These are phyloP conservation scores for Apiotrichum veenhuisii DNA, from an alignment of 1,284 basidiomycete genomes.

Conservation along the genomic window DNA sequence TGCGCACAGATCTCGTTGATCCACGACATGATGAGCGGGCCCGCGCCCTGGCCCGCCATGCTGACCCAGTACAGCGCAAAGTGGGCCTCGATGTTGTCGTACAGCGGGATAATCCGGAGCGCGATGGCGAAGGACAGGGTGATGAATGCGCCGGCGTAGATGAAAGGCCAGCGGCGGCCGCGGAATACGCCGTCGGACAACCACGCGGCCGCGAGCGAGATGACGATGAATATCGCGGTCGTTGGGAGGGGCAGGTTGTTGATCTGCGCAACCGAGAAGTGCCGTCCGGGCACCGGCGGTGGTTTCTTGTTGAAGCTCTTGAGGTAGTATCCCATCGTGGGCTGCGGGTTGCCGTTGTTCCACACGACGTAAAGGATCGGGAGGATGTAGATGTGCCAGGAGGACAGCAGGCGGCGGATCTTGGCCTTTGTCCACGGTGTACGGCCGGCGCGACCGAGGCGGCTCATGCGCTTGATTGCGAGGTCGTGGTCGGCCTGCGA, in stretches of 20 bases:
- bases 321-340: conserved; percentile 31
- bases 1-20: conserved; percentile 35
- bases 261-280: conserved; percentile 33
- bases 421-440: conserved; percentile 25
- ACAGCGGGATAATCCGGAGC: conserved; percentile 29
- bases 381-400: conserved; percentile 41
- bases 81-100: conserved; percentile 27
- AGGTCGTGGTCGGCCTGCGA: conserved; percentile 26
- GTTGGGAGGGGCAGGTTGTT: conserved; percentile 31
- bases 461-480: conserved; percentile 24
- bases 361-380: conserved; percentile 33
- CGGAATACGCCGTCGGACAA: conserved; percentile 32
- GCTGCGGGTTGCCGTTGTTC: conserved; percentile 31
- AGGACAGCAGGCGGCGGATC: conserved; percentile 20
- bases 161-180: conserved; percentile 36
- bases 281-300: conserved; percentile 31
- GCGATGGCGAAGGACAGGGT: conserved; percentile 23
- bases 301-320: conserved; percentile 37
- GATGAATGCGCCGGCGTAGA: conserved; percentile 32
- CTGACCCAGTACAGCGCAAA: conserved; percentile 33
- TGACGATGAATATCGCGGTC: conserved; percentile 33
- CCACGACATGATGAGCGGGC: conserved; percentile 27
- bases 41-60: conserved; percentile 8
- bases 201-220: conserved; percentile 33
- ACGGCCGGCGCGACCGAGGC: conserved; percentile 21